Percentiles rank a stretch among this genome's conserved stretches.
Evolutionary conservation across 768 basidiomycete species (phyloP).

Genomic region (Coprinopsis cinerea): DNA sequence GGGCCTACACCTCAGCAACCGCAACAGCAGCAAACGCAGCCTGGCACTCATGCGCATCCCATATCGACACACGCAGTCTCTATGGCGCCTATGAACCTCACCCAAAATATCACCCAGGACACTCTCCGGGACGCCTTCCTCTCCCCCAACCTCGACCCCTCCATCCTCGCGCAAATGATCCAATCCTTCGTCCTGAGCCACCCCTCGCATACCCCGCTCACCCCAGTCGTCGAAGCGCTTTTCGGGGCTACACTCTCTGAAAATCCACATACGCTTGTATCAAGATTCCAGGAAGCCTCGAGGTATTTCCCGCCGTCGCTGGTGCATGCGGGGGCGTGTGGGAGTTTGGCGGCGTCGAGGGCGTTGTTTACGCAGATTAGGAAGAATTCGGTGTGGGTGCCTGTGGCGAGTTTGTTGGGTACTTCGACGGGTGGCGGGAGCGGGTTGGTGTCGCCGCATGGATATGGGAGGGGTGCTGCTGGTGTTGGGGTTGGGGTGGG

Average conservation of each 20-base stretch:
- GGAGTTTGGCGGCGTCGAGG: constrained; percentile 49
- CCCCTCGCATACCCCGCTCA: constrained; percentile 45
- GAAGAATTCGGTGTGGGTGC: constrained; percentile 22
- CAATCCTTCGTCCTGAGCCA: constrained; percentile 43
- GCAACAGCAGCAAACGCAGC: constrained; percentile 7
- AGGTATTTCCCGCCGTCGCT: constrained; percentile 35
- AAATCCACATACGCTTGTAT: constrained; percentile 37
- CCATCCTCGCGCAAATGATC: constrained; percentile 49
- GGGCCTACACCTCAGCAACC: constrained; percentile 13
- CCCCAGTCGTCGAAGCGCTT: constrained; percentile 43
- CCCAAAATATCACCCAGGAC: constrained; percentile 25
- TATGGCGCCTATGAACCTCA: too few species aligned
- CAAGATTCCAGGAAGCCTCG: constrained; percentile 35
- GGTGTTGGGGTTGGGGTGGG: too few species aligned
- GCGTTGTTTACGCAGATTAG: constrained; percentile 36
- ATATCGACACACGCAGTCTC: too few species aligned
- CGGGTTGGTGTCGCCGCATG: constrained; percentile 2
- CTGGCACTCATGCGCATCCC: too few species aligned
- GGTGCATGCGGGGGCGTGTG: constrained; percentile 49
- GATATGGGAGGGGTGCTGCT: too few species aligned
- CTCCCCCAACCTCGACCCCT: constrained; percentile 32
- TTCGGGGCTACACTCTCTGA: constrained; percentile 48
- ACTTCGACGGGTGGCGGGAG: neutral
- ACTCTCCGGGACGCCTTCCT: constrained; percentile 44
- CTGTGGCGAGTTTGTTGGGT: neutral